These are phyloP conservation scores for Aspergillus nomiae DNA, from an alignment of 2,329 filamentous ascomycete species.

Conservation along the genomic window DNA sequence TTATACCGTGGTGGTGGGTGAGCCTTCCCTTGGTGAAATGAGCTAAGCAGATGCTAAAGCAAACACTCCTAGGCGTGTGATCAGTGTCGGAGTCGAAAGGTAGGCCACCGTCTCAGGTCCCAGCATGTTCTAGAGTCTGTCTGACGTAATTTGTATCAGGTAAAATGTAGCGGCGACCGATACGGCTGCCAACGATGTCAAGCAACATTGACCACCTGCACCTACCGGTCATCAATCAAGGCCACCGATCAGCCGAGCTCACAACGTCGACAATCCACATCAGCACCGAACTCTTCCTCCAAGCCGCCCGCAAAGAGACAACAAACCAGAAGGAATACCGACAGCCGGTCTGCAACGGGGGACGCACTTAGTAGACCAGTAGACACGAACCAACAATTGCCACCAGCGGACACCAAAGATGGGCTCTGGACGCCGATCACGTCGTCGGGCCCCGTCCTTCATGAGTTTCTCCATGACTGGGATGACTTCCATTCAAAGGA, in stretches of 20 bases:
- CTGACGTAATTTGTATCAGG: not conserved
- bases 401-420: not conserved
- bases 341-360: not conserved
- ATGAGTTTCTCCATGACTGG: conserved; percentile 2
- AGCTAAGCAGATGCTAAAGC: not conserved
- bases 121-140: not conserved
- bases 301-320: not conserved
- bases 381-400: not conserved
- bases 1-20: not conserved
- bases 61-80: conserved; percentile 2
- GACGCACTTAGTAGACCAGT: not conserved
- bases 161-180: conserved; percentile 6
- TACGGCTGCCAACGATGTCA: conserved; percentile 5
- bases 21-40: not conserved
- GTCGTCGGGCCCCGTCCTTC: not conserved
- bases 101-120: not conserved
- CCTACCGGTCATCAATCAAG: not conserved
- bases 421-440: not conserved
- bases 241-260: not conserved
- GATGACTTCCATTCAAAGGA: not conserved
- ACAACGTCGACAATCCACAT: not conserved
- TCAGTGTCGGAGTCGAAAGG: not conserved
- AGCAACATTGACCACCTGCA: not conserved
- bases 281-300: not conserved
- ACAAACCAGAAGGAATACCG: not conserved